Evolutionary conservation across 2,329 filamentous ascomycete species (phyloP).

Genomic region (Penicillium sp.): DNA sequence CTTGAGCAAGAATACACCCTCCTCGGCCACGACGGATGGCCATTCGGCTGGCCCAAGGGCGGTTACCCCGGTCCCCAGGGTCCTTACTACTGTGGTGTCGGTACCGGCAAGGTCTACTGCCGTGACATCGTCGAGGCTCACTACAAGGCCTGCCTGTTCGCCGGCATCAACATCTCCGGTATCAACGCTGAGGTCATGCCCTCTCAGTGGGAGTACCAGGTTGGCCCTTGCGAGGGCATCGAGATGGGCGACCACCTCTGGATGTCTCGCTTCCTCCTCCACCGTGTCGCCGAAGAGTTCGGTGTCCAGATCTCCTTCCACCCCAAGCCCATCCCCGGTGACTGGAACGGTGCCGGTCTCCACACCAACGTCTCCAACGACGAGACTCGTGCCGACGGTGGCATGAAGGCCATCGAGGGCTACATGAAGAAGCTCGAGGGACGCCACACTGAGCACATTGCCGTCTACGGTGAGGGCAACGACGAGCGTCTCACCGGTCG

Average conservation of each 20-base stretch:
- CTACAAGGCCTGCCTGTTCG: conserved; percentile 85
- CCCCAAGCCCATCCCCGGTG: conserved; percentile 90
- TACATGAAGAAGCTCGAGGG: conserved; percentile 78
- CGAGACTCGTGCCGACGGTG: conserved; percentile 83
- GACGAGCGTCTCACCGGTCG: conserved; percentile 86
- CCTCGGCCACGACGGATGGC: conserved; percentile 78
- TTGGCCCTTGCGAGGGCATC: conserved; percentile 85
- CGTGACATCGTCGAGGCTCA: conserved; percentile 95
- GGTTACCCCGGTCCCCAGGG: conserved; percentile 91
- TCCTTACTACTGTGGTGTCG: conserved; percentile 97
- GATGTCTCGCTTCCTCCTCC: conserved; percentile 83
- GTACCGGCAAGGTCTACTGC: conserved; percentile 94
- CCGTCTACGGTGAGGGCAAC: conserved; percentile 94
- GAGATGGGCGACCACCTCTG: conserved; percentile 94
- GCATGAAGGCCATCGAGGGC: conserved; percentile 91
- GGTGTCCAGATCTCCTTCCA: conserved; percentile 92
- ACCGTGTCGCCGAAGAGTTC: conserved; percentile 92
- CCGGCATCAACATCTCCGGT: conserved; percentile 88
- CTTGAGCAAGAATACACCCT: conserved; percentile 97
- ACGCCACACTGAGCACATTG: conserved; percentile 79
- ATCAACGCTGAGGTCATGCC: conserved; percentile 99
- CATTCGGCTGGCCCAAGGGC: conserved; percentile 85
- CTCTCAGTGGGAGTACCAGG: conserved; percentile 97
- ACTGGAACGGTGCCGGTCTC: conserved; percentile 96
- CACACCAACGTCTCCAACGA: conserved; percentile 92